phyloP scores from a whole-genome alignment of 345 rosid species.

The Pugionium cornutum region DNA sequence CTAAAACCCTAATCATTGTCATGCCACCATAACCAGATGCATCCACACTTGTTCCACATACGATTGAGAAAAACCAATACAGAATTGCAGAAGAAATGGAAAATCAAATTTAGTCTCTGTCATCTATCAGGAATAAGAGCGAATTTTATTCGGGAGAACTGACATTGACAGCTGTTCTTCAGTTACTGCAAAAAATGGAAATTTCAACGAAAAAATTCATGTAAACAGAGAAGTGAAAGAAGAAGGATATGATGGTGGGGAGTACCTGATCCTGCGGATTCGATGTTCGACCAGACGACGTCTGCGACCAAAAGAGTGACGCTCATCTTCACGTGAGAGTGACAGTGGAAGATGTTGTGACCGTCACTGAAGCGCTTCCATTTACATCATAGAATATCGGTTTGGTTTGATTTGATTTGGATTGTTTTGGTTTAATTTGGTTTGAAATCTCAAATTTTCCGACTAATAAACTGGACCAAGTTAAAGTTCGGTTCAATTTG shows the following conservation, averaged over 20 bases:
- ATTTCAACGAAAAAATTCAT: neutral
- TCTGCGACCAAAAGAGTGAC: slow-evolving; percentile 56
- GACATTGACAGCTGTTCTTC: slow-evolving; percentile 80
- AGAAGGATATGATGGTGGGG: neutral
- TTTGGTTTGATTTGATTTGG: neutral
- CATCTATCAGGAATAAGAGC: neutral
- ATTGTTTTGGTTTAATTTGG: neutral
- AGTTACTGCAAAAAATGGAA: slow-evolving; percentile 48
- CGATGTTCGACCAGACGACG: slow-evolving; percentile 58
- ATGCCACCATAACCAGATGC: neutral
- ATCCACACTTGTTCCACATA: neutral
- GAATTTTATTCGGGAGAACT: slow-evolving; percentile 31
- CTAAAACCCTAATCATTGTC: slow-evolving; percentile 7
- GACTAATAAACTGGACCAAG: neutral
- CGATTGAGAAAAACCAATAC: neutral
- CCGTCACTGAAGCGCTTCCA: neutral
- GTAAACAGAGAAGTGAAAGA: neutral
- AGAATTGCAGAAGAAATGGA: neutral
- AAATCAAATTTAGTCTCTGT: neutral
- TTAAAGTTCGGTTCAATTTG: neutral
- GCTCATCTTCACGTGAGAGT: slow-evolving; percentile 34
- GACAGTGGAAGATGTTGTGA: neutral
- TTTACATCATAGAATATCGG: neutral
- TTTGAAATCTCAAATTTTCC: neutral
- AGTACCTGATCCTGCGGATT: slow-evolving; percentile 56